phyloP scores from a whole-genome alignment of 148 eudicot genomes.

The Persicaria tinctoria region DNA sequence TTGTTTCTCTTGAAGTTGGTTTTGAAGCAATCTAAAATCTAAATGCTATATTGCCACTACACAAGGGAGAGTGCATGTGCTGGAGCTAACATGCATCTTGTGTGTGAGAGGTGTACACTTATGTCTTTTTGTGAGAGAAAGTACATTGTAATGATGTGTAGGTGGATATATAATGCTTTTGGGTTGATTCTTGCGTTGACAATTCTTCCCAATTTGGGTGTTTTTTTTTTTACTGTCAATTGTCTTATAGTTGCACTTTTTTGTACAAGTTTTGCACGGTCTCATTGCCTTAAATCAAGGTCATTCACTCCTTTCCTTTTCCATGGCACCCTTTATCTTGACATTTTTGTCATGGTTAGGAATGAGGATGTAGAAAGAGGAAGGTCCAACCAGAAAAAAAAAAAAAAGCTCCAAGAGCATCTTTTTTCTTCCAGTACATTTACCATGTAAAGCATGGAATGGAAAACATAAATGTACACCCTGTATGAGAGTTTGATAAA shows the following conservation, averaged over 20 bases:
- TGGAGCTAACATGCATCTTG: no score
- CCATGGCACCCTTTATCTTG: neutral
- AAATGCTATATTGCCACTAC: neutral
- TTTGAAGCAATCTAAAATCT: neutral
- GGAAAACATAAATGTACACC: neutral
- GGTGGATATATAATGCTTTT: neutral
- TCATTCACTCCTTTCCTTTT: neutral
- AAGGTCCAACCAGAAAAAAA: neutral
- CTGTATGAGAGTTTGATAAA: neutral
- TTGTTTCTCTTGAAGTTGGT: neutral
- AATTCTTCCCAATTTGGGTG: neutral
- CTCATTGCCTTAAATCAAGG: neutral
- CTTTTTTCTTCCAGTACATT: neutral
- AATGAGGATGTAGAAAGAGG: neutral
- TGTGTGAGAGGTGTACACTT: no score
- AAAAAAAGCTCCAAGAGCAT: neutral
- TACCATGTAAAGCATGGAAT: neutral
- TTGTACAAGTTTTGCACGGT: neutral
- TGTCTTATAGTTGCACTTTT: neutral
- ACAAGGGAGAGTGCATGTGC: neutral
- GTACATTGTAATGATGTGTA: no score
- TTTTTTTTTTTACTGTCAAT: no score
- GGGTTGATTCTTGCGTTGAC: neutral
- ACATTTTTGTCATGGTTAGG: neutral
- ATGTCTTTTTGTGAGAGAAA: no score